Evolutionary conservation across 192 early-diverging fungal species (phyloP).

Genomic region (Coemansia sp.): DNA sequence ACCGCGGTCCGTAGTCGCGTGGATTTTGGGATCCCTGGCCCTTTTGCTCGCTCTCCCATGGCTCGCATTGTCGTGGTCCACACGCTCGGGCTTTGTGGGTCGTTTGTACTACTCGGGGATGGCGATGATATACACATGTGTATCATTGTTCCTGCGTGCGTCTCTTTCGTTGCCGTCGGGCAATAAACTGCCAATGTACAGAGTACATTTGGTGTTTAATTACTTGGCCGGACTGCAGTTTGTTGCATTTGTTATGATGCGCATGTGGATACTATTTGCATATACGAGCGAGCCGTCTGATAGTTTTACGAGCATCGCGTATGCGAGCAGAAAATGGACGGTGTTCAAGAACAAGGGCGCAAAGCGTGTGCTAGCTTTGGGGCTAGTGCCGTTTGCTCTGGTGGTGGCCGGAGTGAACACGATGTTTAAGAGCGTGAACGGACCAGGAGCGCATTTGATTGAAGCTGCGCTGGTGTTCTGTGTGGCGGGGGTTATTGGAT

Average conservation of each 20-base stretch:
- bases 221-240: conserved; percentile 4
- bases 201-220: conserved; percentile 13
- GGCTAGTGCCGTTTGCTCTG: background rate
- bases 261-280: conserved; percentile 1
- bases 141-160: conserved; percentile 26
- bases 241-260: background rate
- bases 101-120: background rate
- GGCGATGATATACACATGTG: background rate
- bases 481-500: background rate
- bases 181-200: conserved; percentile 10
- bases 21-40: conserved; percentile 7
- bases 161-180: background rate
- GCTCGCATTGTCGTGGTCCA: background rate
- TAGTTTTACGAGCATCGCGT: no score
- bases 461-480: conserved; percentile 3
- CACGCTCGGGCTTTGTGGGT: background rate
- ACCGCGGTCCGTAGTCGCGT: conserved; percentile 10
- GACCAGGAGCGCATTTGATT: background rate
- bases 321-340: no score
- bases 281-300: no score
- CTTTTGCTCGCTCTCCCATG: background rate
- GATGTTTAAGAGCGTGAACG: background rate
- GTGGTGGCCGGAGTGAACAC: background rate
- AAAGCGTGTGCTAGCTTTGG: background rate
- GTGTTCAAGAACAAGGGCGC: no score